Evolutionary conservation across 495 filamentous ascomycete genomes (phyloP).

Genomic region (Aspergillus carlsbadensis): DNA sequence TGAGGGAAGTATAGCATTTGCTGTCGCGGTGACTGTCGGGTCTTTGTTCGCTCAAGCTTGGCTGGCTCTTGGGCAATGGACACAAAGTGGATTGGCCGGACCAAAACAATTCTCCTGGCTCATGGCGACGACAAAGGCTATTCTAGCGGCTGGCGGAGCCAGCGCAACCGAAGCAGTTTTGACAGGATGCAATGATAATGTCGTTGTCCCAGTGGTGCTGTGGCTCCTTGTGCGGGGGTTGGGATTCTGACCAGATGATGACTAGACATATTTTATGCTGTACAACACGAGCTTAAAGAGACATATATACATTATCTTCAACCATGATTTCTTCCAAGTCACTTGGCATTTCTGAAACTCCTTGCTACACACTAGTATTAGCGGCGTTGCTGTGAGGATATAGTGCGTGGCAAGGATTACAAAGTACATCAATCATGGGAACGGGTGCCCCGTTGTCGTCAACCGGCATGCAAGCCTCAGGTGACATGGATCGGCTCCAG

Average conservation of each 20-base stretch:
- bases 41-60: conserved; percentile 70
- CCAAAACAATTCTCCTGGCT: conserved; percentile 34
- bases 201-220: conserved; percentile 90
- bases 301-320: not conserved
- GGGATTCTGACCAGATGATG: conserved; percentile 51
- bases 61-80: conserved; percentile 74
- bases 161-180: conserved; percentile 93
- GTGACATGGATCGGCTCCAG: not conserved
- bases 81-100: conserved; percentile 31
- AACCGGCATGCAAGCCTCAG: not conserved
- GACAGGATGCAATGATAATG: conserved; percentile 98
- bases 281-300: conserved; percentile 9
- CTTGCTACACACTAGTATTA: not conserved
- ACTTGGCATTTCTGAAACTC: not conserved
- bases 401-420: too few species aligned
- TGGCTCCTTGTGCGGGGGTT: conserved; percentile 86
- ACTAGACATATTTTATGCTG: conserved; percentile 6
- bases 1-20: conserved; percentile 87
- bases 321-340: not conserved
- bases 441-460: too few species aligned
- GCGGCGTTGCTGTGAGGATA: not conserved
- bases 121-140: conserved; percentile 54
- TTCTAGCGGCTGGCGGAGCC: conserved; percentile 71
- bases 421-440: conserved; percentile 3
- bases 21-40: conserved; percentile 71